These are phyloP conservation scores for Marasmius tenuissimus DNA, from an alignment of 1,284 basidiomycete genomes.

Conservation along the genomic window DNA sequence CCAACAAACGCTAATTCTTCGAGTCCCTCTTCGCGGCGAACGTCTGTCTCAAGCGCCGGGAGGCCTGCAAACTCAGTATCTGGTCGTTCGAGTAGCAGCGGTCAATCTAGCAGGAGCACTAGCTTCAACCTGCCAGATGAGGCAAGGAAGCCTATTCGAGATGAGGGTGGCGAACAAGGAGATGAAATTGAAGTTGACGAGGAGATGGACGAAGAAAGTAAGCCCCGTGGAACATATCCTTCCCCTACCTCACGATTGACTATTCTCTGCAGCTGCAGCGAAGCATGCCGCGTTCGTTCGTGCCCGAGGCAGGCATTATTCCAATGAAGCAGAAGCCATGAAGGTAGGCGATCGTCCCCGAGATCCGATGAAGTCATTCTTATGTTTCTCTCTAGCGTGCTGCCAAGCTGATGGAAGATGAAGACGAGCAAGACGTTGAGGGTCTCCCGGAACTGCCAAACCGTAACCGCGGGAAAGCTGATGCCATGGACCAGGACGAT, in stretches of 20 bases:
- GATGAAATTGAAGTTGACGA: constrained; percentile 75
- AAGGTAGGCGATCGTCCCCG: constrained; percentile 48
- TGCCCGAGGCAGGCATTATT: constrained; percentile 84
- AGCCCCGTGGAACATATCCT: constrained; percentile 22
- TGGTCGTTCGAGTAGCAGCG: constrained; percentile 53
- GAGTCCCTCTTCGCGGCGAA: constrained; percentile 73
- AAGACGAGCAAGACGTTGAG: constrained; percentile 55
- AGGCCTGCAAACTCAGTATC: constrained; percentile 43
- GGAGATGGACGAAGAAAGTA: constrained; percentile 86
- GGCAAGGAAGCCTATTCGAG: constrained; percentile 54
- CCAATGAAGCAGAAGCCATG: constrained; percentile 91
- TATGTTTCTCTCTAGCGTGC: constrained; percentile 50
- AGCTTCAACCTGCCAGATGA: constrained; percentile 80
- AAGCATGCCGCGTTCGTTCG: constrained; percentile 84
- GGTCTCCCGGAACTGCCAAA: constrained; percentile 1
- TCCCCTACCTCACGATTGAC: constrained; percentile 4
- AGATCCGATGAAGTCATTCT: not conserved
- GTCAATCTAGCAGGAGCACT: constrained; percentile 74
- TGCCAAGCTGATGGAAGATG: constrained; percentile 60
- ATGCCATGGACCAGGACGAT: constrained; percentile 1
- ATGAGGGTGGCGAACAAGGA: constrained; percentile 45
- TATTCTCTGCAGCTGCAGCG: constrained; percentile 56
- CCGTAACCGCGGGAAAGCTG: not conserved
- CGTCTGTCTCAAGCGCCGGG: constrained; percentile 71
- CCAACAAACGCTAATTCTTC: constrained; percentile 51